phyloP scores from a whole-genome alignment of 2,329 filamentous ascomycete genomes.

The Fonsecaea monophora region DNA sequence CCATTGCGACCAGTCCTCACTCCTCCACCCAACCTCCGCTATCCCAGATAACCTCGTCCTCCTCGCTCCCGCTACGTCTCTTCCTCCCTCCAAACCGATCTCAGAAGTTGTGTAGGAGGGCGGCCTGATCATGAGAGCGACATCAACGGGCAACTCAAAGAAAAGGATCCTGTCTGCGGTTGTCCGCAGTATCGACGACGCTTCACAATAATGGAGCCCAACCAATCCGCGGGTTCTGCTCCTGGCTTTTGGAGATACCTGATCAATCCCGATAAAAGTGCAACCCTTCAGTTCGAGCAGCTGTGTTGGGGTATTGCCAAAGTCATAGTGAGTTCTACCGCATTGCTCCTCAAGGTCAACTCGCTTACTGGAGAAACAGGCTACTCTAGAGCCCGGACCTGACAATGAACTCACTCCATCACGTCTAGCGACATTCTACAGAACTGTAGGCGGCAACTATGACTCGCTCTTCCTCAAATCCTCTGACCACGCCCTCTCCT shows the following conservation, averaged over 20 bases:
- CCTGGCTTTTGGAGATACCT: slow-evolving; percentile 54
- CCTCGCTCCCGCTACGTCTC: background rate
- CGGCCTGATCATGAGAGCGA: slow-evolving; percentile 31
- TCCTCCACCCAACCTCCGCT: slow-evolving; percentile 2
- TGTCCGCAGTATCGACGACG: slow-evolving; percentile 12
- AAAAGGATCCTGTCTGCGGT: slow-evolving; percentile 24
- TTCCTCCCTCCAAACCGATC: background rate
- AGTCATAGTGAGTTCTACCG: slow-evolving; percentile 67
- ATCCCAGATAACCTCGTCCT: slow-evolving; percentile 11
- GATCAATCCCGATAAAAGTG: slow-evolving; percentile 71
- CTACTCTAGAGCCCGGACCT: slow-evolving; percentile 40
- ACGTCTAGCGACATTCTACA: slow-evolving; percentile 80
- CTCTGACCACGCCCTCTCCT: slow-evolving; percentile 76
- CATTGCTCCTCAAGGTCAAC: background rate
- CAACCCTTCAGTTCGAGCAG: slow-evolving; percentile 70
- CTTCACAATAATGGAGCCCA: slow-evolving; percentile 27
- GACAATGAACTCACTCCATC: slow-evolving; percentile 61
- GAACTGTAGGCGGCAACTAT: slow-evolving; percentile 75
- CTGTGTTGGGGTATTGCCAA: slow-evolving; percentile 72
- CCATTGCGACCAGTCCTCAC: background rate
- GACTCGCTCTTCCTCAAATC: slow-evolving; percentile 81
- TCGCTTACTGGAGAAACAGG: slow-evolving; percentile 31
- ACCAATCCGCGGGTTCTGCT: slow-evolving; percentile 18
- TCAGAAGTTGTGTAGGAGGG: background rate
- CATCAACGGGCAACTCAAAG: slow-evolving; percentile 1